phyloP scores from a whole-genome alignment of 139 green algal genomes.

The Auxenochlorella protothecoides region DNA sequence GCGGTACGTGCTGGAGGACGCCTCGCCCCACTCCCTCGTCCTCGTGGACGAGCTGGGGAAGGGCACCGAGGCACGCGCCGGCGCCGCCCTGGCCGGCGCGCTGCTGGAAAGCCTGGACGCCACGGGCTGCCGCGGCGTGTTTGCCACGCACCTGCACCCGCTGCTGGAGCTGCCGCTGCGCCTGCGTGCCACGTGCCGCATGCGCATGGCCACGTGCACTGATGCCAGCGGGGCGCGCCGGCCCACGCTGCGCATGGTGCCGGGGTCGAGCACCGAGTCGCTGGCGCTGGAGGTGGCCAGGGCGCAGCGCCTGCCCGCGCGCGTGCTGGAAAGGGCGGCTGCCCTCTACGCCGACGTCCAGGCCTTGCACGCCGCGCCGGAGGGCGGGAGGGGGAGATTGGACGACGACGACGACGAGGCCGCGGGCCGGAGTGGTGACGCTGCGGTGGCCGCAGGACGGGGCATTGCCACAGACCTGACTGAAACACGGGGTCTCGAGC shows the following conservation, averaged over 20 bases:
- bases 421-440: not conserved
- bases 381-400: not conserved
- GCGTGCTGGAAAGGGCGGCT: slow-evolving; percentile 19
- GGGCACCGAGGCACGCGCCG: slow-evolving; percentile 72
- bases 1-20: slow-evolving; percentile 42
- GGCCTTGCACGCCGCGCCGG: not conserved
- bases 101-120: slow-evolving; percentile 55
- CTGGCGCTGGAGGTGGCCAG: slow-evolving; percentile 47
- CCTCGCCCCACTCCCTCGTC: slow-evolving; percentile 45
- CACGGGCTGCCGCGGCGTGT: slow-evolving; percentile 54
- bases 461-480: too few relatives aligned
- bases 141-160: slow-evolving; percentile 83
- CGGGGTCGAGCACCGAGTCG: slow-evolving; percentile 36
- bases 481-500: too few relatives aligned
- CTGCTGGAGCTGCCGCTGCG: slow-evolving; percentile 34
- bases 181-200: not conserved
- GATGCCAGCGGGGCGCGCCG: not conserved
- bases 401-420: not conserved
- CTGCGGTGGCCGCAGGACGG: too few relatives aligned
- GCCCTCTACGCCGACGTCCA: slow-evolving; percentile 20
- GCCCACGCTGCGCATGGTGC: slow-evolving; percentile 45
- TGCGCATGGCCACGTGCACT: not conserved
- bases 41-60: slow-evolving; percentile 89
- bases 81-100: slow-evolving; percentile 42
- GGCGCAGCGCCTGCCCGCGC: slow-evolving; percentile 20